These are phyloP conservation scores for Lentinula novae-zelandiae DNA, from an alignment of 1,284 basidiomycete genomes.

Conservation along the genomic window DNA sequence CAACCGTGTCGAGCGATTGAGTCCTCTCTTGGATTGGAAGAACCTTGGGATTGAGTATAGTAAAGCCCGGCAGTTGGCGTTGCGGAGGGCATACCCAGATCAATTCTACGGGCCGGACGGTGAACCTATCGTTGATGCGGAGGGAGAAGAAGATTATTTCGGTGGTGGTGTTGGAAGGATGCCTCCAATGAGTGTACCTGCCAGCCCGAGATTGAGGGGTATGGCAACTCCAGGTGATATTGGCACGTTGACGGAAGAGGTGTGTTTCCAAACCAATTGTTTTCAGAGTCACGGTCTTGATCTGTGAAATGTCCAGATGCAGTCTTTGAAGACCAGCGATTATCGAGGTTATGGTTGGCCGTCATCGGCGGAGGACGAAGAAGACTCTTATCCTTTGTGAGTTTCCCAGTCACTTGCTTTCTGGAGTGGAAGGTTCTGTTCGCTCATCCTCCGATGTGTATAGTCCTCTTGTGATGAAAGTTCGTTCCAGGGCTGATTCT, in stretches of 20 bases:
- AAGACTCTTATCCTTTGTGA: constrained; percentile 89
- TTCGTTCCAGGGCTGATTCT: constrained; percentile 82
- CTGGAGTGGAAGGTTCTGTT: background rate
- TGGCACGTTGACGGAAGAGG: constrained; percentile 92
- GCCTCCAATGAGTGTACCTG: constrained; percentile 78
- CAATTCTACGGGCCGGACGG: constrained; percentile 66
- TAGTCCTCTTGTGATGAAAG: constrained; percentile 89
- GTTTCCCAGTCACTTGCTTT: constrained; percentile 23
- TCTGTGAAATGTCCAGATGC: constrained; percentile 60
- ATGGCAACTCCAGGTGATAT: constrained; percentile 88
- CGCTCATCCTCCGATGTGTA: constrained; percentile 9
- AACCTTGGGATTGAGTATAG: constrained; percentile 95
- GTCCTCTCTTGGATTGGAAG: constrained; percentile 97
- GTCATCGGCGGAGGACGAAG: constrained; percentile 69
- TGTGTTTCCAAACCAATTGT: constrained; percentile 24
- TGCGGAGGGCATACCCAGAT: constrained; percentile 94
- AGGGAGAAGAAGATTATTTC: constrained; percentile 46
- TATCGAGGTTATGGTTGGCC: constrained; percentile 82
- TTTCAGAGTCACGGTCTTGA: background rate
- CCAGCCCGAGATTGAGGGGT: constrained; percentile 81
- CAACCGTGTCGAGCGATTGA: constrained; percentile 92
- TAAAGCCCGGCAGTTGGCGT: constrained; percentile 90
- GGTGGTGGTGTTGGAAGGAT: constrained; percentile 60
- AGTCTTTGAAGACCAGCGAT: constrained; percentile 81
- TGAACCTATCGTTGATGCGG: constrained; percentile 47